Percentiles rank a stretch among this genome's conserved stretches.
These are phyloP conservation scores for Podospora australis DNA, from an alignment of 495 filamentous ascomycete species.

Conservation along the genomic window DNA sequence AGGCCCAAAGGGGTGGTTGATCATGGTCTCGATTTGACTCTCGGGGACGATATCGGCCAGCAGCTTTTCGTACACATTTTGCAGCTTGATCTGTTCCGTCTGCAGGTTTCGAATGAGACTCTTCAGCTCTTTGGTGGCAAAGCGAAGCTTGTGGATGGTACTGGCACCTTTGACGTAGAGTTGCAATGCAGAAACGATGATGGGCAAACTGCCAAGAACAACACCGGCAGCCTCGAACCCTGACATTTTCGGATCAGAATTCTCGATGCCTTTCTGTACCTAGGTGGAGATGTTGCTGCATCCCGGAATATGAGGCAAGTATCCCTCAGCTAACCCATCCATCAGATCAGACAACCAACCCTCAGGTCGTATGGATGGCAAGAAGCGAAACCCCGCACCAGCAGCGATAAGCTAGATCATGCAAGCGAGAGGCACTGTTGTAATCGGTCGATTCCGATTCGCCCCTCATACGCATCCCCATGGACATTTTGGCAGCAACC, in stretches of 20 bases:
- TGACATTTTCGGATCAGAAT: constrained; percentile 21
- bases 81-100: constrained; percentile 26
- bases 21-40: constrained; percentile 22
- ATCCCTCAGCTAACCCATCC: no score
- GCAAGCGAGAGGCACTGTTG: no score
- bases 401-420: no score
- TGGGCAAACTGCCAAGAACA: constrained; percentile 35
- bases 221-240: constrained; percentile 41
- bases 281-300: no score
- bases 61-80: constrained; percentile 30
- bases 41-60: constrained; percentile 21
- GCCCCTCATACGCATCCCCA: no score
- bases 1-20: constrained; percentile 20
- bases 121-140: constrained; percentile 23
- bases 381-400: no score
- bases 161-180: constrained; percentile 29
- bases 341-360: no score
- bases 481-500: no score
- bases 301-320: no score
- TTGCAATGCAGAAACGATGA: constrained; percentile 35
- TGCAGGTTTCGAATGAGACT: constrained; percentile 26
- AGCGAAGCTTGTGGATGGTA: constrained; percentile 19
- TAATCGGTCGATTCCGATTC: no score
- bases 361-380: no score
- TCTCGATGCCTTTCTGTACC: neutral